Evolutionary conservation across 768 basidiomycete species (phyloP).

Genomic region (Hygrophorus russula): DNA sequence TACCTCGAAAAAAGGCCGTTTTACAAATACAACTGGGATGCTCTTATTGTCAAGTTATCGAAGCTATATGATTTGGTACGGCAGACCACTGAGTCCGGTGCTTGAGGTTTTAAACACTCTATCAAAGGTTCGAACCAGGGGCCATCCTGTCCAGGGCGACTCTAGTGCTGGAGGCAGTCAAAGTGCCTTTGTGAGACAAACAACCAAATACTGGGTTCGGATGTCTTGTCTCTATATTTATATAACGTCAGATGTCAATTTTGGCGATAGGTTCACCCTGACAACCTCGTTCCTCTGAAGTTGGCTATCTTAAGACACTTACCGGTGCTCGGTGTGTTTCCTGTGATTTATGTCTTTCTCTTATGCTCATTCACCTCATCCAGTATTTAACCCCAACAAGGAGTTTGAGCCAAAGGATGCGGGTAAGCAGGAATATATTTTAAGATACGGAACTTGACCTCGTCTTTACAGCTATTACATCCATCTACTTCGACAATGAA

Average conservation of each 20-base stretch:
- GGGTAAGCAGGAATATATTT: conserved; percentile 27
- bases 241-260: background rate
- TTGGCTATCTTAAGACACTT: conserved; percentile 85
- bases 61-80: conserved; percentile 5
- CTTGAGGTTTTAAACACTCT: no score
- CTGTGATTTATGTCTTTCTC: background rate
- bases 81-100: no score
- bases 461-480: conserved; percentile 66
- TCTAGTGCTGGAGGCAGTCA: conserved; percentile 90
- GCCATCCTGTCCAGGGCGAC: conserved; percentile 90
- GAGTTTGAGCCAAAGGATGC: conserved; percentile 82
- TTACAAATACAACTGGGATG: conserved; percentile 95
- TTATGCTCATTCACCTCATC: background rate
- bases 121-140: conserved; percentile 74
- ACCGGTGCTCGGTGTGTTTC: conserved; percentile 72
- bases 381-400: conserved; percentile 91
- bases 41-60: conserved; percentile 71
- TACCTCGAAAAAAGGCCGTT: conserved; percentile 93
- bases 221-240: background rate
- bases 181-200: conserved; percentile 96
- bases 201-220: conserved; percentile 95
- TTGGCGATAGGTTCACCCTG: conserved; percentile 59
- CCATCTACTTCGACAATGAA: conserved; percentile 95
- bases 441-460: background rate
- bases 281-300: conserved; percentile 90